Base-by-base conservation (phyloP, 768 basidiomycete species). In the Calocybe cyanea region DNA sequence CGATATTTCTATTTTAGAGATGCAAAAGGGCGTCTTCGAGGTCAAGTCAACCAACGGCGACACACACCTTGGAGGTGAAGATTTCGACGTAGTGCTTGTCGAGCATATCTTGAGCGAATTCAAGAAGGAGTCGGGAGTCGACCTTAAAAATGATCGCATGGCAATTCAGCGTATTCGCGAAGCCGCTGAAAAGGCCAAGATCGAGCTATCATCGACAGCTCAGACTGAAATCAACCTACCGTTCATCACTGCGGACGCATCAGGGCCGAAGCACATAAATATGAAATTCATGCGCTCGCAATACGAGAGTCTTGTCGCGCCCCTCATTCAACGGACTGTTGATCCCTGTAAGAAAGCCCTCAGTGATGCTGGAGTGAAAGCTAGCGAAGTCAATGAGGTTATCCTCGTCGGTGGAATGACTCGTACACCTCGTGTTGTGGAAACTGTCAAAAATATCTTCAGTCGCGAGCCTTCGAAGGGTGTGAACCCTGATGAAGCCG, bases 41-140 rank as follows among this genome's bases (percentile, higher is more conserved):
- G 96, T 99, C 63, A 99, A 98, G 75, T 97, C 96, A 0, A 99
- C 96, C 45, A 97, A 97, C 62, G 96, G 96, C 63, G 95, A 99
- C 68, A 98, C 96, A 13, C 96, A 99, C 64, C 81, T 99, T 47
- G 96, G 92, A 55, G 78, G 78, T 63, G 96, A 99, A 70, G 96
- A 98, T 68, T 98, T 98, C 62, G 96, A 98, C 61, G 84, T 95
- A 46, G 69, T 82, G 31, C 80, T 98, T 34, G 85, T 98, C 52
- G 81, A 94, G 53, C 70, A 88, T 69, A 77, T 99, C 61, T 66
- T 97, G 37, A 73, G 77, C 46, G 87, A 93, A 66, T 98, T 98
- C 85, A 92, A 96, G 81, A 94, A 93, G 73, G 86, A 93, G 63
- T 73, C 76, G 4, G 87, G 92, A 28, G 74, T 87, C 49, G 85